Conservation (phyloP, 2,329 filamentous ascomycete genomes). For the Aspergillus carbonarius region DNA sequence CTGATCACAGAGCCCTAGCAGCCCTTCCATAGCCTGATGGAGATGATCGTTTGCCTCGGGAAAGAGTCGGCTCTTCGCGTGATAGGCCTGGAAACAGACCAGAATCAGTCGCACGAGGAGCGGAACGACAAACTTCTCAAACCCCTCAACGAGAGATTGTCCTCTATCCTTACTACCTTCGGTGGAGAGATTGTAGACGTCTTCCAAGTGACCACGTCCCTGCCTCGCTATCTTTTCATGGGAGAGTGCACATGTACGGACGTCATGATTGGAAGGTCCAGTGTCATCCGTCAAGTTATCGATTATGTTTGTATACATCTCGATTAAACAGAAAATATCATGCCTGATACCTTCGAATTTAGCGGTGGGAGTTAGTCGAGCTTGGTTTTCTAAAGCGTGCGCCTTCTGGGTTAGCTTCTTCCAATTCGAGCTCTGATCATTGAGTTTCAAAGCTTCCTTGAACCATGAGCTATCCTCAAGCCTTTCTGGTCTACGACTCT, state of each 20-base stretch:
- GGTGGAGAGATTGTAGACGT: conserved; percentile 11
- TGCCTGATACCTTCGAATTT: conserved; percentile 7
- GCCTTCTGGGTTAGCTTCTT: conserved; percentile 12
- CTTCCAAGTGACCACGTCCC: conserved; percentile 13
- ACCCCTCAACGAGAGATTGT: conserved; percentile 17
- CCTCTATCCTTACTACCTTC: background rate
- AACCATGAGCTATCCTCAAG: conserved; percentile 11
- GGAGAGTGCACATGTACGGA: background rate
- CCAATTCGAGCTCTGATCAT: conserved; percentile 25
- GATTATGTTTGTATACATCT: conserved; percentile 6
- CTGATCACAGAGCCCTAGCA: conserved; percentile 15
- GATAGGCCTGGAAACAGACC: conserved; percentile 22
- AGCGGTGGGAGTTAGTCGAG: background rate
- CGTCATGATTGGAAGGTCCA: background rate
- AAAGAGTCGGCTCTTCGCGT: conserved; percentile 12
- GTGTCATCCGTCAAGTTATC: background rate
- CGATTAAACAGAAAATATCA: conserved; percentile 1
- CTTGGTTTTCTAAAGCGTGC: conserved; percentile 1
- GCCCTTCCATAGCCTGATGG: conserved; percentile 17
- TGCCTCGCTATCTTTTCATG: conserved; percentile 14
- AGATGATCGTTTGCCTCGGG: conserved; percentile 18
- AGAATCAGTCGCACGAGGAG: conserved; percentile 17
- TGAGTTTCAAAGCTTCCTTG: conserved; percentile 18
- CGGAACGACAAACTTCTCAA: conserved; percentile 21
- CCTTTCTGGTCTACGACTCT: background rate